Percentiles rank a stretch among this genome's conserved stretches.
phyloP scores from a whole-genome alignment of 73 alveolate genomes.

The Stentor roeselii region DNA sequence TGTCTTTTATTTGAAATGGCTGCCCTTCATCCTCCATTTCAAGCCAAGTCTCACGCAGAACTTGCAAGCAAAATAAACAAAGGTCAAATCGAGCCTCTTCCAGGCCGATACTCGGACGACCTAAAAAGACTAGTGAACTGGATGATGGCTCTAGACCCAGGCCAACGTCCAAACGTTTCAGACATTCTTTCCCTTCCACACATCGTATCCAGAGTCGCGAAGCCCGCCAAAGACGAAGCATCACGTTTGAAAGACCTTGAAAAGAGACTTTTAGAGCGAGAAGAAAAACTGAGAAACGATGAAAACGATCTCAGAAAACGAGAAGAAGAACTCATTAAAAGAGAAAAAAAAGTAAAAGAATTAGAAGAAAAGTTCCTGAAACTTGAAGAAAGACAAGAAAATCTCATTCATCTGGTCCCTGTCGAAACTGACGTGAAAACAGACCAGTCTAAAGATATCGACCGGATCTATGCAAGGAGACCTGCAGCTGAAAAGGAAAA shows the following conservation, averaged over 20 bases:
- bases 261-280: conserved; percentile 64
- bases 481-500: not conserved
- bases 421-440: not conserved
- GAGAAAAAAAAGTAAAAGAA: conserved; percentile 28
- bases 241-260: conserved; percentile 52
- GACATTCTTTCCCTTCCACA: conserved; percentile 75
- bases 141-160: conserved; percentile 72
- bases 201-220: conserved; percentile 69
- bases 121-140: conserved; percentile 75
- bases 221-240: conserved; percentile 66
- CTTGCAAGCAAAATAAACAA: conserved; percentile 82
- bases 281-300: conserved; percentile 71
- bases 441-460: not conserved
- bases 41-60: conserved; percentile 82
- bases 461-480: not conserved
- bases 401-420: not conserved
- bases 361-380: not conserved
- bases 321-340: conserved; percentile 30
- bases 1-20: conserved; percentile 90
- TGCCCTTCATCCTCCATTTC: conserved; percentile 85
- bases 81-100: conserved; percentile 74
- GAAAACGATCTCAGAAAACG: conserved; percentile 34
- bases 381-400: not conserved
- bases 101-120: conserved; percentile 77
- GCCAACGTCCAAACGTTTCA: conserved; percentile 73